Conservation (phyloP, 768 basidiomycete species). For the Chalciporus chontae region DNA sequence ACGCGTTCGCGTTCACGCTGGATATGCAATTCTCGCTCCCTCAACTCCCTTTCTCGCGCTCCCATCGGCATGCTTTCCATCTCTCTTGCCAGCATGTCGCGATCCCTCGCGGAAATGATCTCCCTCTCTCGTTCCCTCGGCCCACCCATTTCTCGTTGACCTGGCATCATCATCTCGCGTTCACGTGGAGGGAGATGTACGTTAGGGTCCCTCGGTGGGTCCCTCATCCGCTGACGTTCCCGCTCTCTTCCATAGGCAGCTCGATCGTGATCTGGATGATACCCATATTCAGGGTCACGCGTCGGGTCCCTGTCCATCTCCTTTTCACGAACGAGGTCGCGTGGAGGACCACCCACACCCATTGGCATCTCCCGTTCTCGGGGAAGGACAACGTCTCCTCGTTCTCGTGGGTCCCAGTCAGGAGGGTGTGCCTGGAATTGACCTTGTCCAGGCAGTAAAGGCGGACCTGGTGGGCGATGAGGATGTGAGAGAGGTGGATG, state of each 20-base stretch:
- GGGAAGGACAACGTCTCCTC: constrained; percentile 15
- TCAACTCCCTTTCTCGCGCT: constrained; percentile 25
- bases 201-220: constrained; percentile 15
- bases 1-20: constrained; percentile 28
- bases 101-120: constrained; percentile 15
- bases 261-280: constrained; percentile 21
- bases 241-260: constrained; percentile 22
- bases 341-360: constrained; percentile 16
- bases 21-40: constrained; percentile 27
- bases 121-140: constrained; percentile 27
- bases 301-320: constrained; percentile 20
- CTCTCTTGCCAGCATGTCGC: constrained; percentile 21
- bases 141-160: constrained; percentile 19
- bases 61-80: constrained; percentile 19
- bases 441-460: constrained; percentile 28
- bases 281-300: constrained; percentile 24
- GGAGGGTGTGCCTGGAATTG: constrained; percentile 29
- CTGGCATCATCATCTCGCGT: constrained; percentile 16
- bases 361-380: constrained; percentile 23
- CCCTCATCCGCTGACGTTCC: constrained; percentile 21
- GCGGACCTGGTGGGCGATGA: constrained; percentile 14
- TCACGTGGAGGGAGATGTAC: constrained; percentile 23
- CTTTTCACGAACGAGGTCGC: constrained; percentile 23
- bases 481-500: constrained; percentile 25
- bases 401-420: constrained; percentile 27